Percentiles rank a stretch among this genome's conserved stretches.
These are phyloP conservation scores for Paramarasmius palmivorus DNA, from an alignment of 1,284 basidiomycete species.

Conservation along the genomic window DNA sequence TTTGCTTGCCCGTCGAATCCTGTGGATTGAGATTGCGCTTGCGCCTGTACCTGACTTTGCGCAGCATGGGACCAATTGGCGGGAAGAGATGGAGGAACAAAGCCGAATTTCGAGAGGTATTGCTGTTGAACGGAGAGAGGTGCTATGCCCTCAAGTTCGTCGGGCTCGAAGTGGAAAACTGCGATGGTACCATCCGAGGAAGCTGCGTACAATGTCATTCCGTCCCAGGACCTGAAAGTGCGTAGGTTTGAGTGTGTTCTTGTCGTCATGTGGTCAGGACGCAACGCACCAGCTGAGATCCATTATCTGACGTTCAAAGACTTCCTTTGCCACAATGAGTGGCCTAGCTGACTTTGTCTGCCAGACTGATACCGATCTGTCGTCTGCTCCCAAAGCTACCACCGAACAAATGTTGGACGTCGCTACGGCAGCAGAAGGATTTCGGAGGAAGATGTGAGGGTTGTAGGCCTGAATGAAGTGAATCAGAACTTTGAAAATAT, in stretches of 20 bases:
- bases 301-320: slow-evolving; percentile 94
- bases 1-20: slow-evolving; percentile 39
- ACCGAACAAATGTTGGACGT: slow-evolving; percentile 83
- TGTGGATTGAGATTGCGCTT: slow-evolving; percentile 27
- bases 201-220: slow-evolving; percentile 89
- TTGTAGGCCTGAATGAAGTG: slow-evolving; percentile 71
- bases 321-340: slow-evolving; percentile 88
- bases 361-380: slow-evolving; percentile 89
- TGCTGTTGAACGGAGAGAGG: slow-evolving; percentile 72
- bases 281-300: slow-evolving; percentile 87
- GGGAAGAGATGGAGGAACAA: slow-evolving; percentile 61
- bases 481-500: slow-evolving; percentile 18
- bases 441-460: slow-evolving; percentile 87
- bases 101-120: slow-evolving; percentile 81
- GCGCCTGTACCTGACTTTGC: slow-evolving; percentile 45
- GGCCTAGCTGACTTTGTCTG: slow-evolving; percentile 89
- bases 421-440: slow-evolving; percentile 60
- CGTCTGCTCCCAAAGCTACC: slow-evolving; percentile 89
- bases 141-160: slow-evolving; percentile 84
- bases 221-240: slow-evolving; percentile 79
- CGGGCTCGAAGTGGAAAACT: slow-evolving; percentile 79
- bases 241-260: too few relatives aligned
- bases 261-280: not conserved
- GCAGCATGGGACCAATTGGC: slow-evolving; percentile 67
- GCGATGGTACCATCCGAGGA: slow-evolving; percentile 95